Percentiles rank a stretch among this genome's conserved stretches.
Conservation (phyloP, 257 asterid genomes). For the Salvia miltiorrhiza region DNA sequence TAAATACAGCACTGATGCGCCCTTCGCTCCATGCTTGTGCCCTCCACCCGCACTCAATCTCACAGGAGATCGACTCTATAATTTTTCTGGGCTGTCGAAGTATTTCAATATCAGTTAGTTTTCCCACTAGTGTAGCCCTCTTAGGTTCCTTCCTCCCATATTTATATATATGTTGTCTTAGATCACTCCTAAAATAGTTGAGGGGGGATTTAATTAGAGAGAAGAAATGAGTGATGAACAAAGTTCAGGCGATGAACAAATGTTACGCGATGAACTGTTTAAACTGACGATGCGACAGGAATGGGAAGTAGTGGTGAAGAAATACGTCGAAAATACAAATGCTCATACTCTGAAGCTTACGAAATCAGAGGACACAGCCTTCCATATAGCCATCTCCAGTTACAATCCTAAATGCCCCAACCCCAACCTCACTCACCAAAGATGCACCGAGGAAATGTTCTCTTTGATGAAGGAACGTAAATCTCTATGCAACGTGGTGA, state of each 20-base stretch:
- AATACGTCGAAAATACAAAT: neutral
- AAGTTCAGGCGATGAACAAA: no score
- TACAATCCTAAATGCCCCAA: constrained; percentile 15
- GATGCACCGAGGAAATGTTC: constrained; percentile 17
- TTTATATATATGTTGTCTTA: no score
- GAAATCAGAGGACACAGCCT: constrained; percentile 41
- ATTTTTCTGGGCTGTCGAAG: no score
- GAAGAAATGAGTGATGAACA: neutral
- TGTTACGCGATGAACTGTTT: constrained; percentile 18
- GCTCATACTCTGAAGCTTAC: constrained; percentile 29
- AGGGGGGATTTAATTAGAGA: no score
- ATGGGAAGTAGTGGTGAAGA: constrained; percentile 24
- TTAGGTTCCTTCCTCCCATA: no score
- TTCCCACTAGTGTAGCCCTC: no score
- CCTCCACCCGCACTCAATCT: no score
- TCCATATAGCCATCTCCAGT: constrained; percentile 46
- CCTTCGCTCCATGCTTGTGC: no score
- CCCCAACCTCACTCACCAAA: neutral
- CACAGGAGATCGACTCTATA: no score
- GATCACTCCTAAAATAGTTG: no score
- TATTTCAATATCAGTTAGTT: no score
- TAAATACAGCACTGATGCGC: no score
- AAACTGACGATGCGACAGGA: constrained; percentile 27
- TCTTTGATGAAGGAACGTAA: neutral
- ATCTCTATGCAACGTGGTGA: neutral